phyloP scores from a whole-genome alignment of 352 stramenopile species.

The Pythium plurisporium region DNA sequence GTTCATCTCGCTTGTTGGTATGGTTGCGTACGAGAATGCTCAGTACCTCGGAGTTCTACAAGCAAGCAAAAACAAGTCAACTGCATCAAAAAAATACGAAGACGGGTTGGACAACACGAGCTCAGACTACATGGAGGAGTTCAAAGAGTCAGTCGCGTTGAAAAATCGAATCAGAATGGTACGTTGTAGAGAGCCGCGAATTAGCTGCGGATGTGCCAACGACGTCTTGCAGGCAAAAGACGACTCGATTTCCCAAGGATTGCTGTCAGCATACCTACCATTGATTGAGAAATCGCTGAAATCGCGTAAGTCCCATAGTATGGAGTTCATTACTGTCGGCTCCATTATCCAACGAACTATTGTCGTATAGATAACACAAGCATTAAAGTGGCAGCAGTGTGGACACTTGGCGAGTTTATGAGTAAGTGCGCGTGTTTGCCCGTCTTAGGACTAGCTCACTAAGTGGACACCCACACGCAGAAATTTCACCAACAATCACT shows the following conservation, averaged over 20 bases:
- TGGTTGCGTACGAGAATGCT: slow-evolving; percentile 18
- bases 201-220: too few relatives aligned
- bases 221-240: slow-evolving; percentile 22
- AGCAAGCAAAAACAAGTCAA: background rate
- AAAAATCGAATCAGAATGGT: slow-evolving; percentile 17
- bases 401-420: slow-evolving; percentile 28
- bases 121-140: slow-evolving; percentile 19
- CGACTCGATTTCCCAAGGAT: slow-evolving; percentile 14
- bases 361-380: too few relatives aligned
- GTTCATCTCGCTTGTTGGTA: slow-evolving; percentile 18
- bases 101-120: background rate
- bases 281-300: slow-evolving; percentile 14
- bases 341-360: too few relatives aligned
- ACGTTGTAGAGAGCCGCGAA: background rate
- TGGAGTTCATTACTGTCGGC: too few relatives aligned
- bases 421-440: slow-evolving; percentile 8
- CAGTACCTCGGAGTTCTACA: background rate
- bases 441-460: background rate
- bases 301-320: background rate
- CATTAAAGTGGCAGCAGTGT: slow-evolving; percentile 12
- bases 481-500: slow-evolving; percentile 14
- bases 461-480: slow-evolving; percentile 2
- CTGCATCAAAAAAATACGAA: background rate
- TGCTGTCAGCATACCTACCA: slow-evolving; percentile 23
- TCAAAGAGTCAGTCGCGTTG: slow-evolving; percentile 8